Evolutionary conservation across 2,329 filamentous ascomycete species (phyloP).

Genomic region (Myriosclerotinia curreyana): DNA sequence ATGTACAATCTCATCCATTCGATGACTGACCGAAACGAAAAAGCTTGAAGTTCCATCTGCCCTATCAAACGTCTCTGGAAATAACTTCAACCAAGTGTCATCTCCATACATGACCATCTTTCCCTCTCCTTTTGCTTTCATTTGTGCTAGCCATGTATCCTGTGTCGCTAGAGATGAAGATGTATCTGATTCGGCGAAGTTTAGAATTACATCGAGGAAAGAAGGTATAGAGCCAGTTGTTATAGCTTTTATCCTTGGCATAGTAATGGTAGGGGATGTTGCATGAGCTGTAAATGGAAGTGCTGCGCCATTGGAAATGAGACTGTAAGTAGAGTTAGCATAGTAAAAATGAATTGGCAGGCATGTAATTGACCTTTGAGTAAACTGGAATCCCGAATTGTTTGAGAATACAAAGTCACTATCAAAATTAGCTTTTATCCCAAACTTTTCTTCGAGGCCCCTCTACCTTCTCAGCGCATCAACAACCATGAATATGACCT

Average conservation of each 20-base stretch:
- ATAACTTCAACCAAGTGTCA: conserved; percentile 97
- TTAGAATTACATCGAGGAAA: conserved; percentile 94
- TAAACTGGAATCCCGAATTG: conserved; percentile 78
- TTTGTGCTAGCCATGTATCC: conserved; percentile 94
- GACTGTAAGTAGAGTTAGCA: conserved; percentile 28
- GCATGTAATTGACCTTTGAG: conserved; percentile 64
- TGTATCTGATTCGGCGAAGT: conserved; percentile 91
- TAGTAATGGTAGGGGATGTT: conserved; percentile 94
- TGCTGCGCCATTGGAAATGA: conserved; percentile 65
- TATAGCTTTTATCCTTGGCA: conserved; percentile 95
- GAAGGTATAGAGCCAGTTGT: conserved; percentile 98
- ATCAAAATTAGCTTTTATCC: conserved; percentile 31
- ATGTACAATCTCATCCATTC: conserved; percentile 30
- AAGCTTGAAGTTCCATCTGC: conserved; percentile 95
- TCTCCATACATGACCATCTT: conserved; percentile 94
- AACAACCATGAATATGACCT: conserved; percentile 94
- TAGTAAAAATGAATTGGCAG: not conserved
- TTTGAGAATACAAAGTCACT: conserved; percentile 92
- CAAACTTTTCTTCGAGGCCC: not conserved
- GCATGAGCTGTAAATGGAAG: conserved; percentile 95
- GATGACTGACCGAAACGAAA: conserved; percentile 80
- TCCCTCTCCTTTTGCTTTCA: conserved; percentile 68
- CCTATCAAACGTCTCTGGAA: conserved; percentile 82
- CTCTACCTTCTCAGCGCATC: conserved; percentile 83
- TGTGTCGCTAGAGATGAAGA: conserved; percentile 82